These are phyloP conservation scores for Jatropha podagrica DNA, from an alignment of 441 rosid genomes.

Conservation along the genomic window DNA sequence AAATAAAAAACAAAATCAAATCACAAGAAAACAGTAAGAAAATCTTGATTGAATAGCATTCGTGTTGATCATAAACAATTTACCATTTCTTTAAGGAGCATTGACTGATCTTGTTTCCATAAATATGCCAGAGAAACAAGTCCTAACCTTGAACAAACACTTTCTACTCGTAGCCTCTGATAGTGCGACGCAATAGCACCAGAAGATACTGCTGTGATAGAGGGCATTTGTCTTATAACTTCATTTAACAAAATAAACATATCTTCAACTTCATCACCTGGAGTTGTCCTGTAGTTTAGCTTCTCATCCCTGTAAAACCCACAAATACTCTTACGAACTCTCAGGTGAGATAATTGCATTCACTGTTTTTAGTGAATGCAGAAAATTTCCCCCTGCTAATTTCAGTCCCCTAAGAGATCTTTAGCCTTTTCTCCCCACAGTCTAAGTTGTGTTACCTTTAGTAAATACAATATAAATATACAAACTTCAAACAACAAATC, in stretches of 20 bases:
- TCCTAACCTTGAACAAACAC: slow-evolving; percentile 97
- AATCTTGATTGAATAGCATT: slow-evolving; percentile 16
- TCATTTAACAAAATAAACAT: slow-evolving; percentile 79
- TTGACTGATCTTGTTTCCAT: slow-evolving; percentile 97
- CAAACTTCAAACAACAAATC: background rate
- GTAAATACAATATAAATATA: background rate
- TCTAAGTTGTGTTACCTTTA: background rate
- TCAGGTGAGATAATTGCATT: background rate
- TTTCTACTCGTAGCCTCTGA: slow-evolving; percentile 92
- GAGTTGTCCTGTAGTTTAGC: slow-evolving; percentile 69
- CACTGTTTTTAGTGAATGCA: background rate
- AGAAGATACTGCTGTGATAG: slow-evolving; percentile 76
- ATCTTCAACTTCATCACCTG: slow-evolving; percentile 97
- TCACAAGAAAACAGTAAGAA: slow-evolving; percentile 15
- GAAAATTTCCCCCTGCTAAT: background rate
- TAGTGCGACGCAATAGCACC: slow-evolving; percentile 98
- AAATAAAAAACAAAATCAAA: slow-evolving; percentile 6
- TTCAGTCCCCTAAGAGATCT: background rate
- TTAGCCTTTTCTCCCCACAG: background rate
- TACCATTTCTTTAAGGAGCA: slow-evolving; percentile 97
- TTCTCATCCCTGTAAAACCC: slow-evolving; percentile 58
- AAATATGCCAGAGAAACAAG: slow-evolving; percentile 95
- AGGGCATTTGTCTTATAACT: slow-evolving; percentile 83
- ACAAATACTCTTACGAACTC: slow-evolving; percentile 9
- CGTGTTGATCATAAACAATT: slow-evolving; percentile 24